Evolutionary conservation across 805 yeast species (phyloP).

Genomic region (Cyberlindnera maclurae): DNA sequence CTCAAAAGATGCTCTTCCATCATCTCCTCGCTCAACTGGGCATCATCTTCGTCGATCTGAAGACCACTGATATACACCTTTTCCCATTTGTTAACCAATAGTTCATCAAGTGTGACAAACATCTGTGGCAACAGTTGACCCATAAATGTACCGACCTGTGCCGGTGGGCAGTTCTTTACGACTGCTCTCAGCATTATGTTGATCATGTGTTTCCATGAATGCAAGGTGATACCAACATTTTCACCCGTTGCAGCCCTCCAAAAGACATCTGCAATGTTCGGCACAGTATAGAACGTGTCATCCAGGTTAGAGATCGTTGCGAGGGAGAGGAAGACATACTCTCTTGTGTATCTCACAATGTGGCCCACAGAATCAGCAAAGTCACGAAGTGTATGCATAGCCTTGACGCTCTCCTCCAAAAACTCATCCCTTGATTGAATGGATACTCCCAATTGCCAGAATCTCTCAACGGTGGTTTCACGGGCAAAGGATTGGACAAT

Average conservation of each 20-base stretch:
- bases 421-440: slow-evolving; percentile 91
- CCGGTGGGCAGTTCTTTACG: slow-evolving; percentile 80
- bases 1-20: slow-evolving; percentile 93
- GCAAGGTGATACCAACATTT: slow-evolving; percentile 81
- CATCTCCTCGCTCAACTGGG: slow-evolving; percentile 91
- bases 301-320: slow-evolving; percentile 88
- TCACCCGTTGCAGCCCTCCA: slow-evolving; percentile 77
- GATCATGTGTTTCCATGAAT: slow-evolving; percentile 96
- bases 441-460: slow-evolving; percentile 98
- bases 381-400: slow-evolving; percentile 88
- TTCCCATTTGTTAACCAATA: slow-evolving; percentile 75
- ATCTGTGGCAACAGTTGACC: slow-evolving; percentile 71
- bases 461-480: slow-evolving; percentile 84
- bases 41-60: slow-evolving; percentile 46
- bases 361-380: slow-evolving; percentile 98
- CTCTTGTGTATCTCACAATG: slow-evolving; percentile 89
- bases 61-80: slow-evolving; percentile 42
- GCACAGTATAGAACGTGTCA: slow-evolving; percentile 80
- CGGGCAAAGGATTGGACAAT: slow-evolving; percentile 91
- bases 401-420: slow-evolving; percentile 88
- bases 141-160: slow-evolving; percentile 62
- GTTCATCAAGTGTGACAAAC: slow-evolving; percentile 61
- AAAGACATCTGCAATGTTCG: slow-evolving; percentile 65
- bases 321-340: slow-evolving; percentile 85
- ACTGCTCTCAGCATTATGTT: slow-evolving; percentile 83